Evolutionary conservation across 495 filamentous ascomycete genomes (phyloP).

Genomic region (Lasiosphaeriaceae sp.): DNA sequence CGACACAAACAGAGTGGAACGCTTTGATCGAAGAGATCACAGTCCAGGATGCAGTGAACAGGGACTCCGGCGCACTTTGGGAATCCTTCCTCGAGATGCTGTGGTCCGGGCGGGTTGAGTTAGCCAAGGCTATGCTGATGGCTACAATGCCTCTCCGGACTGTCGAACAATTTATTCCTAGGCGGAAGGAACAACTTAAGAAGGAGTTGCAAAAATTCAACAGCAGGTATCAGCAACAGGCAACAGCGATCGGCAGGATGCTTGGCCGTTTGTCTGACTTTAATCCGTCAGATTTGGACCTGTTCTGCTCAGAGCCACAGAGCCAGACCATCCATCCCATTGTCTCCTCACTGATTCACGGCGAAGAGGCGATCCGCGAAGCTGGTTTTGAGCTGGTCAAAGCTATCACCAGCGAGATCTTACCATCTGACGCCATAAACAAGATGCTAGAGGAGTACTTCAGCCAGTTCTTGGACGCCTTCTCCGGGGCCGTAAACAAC

Average conservation of each 20-base stretch:
- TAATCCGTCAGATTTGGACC: conserved; percentile 55
- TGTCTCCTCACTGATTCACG: conserved; percentile 64
- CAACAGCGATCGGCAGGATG: conserved; percentile 64
- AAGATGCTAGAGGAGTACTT: conserved; percentile 64
- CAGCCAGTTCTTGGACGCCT: conserved; percentile 30
- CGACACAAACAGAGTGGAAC: conserved; percentile 66
- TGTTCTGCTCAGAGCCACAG: conserved; percentile 58
- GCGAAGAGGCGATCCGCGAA: conserved; percentile 64
- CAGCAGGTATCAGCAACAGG: conserved; percentile 62
- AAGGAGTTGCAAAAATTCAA: conserved; percentile 61
- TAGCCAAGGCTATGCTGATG: conserved; percentile 68
- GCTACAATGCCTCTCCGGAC: conserved; percentile 64
- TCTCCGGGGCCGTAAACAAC: conserved; percentile 36
- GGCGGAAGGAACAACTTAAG: conserved; percentile 45
- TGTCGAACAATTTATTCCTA: conserved; percentile 65
- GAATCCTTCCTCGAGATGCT: conserved; percentile 67
- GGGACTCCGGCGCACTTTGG: conserved; percentile 69
- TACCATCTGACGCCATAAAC: conserved; percentile 69
- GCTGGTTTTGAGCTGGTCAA: conserved; percentile 78
- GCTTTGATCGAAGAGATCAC: conserved; percentile 54
- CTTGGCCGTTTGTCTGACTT: conserved; percentile 76
- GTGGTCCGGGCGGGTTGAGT: conserved; percentile 54
- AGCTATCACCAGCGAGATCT: conserved; percentile 64
- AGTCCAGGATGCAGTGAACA: conserved; percentile 63
- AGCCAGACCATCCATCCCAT: conserved; percentile 58